Evolutionary conservation across 176 grass and related monocot genomes (phyloP).

Genomic region (Avena sativa): DNA sequence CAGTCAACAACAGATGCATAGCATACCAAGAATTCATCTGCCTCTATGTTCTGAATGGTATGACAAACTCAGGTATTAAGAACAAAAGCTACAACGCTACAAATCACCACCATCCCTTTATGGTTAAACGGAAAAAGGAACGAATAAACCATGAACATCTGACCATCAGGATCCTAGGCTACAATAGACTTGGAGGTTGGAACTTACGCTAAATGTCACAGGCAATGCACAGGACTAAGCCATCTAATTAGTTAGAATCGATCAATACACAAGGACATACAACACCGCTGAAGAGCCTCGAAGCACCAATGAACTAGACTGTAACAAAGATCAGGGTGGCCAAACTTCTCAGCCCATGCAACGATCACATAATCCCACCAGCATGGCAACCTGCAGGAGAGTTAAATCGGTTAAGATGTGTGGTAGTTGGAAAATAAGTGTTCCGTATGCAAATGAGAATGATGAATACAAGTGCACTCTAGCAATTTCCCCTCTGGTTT

Average conservation of each 20-base stretch:
- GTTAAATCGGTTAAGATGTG: background rate
- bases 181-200: constrained; percentile 21
- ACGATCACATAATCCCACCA: constrained; percentile 32
- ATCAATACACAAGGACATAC: constrained; percentile 38
- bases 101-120: background rate
- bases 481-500: background rate
- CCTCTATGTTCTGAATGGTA: background rate
- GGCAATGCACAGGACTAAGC: constrained; percentile 49
- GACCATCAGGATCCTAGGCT: constrained; percentile 53
- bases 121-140: constrained; percentile 33
- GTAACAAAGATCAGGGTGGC: constrained; percentile 20
- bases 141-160: constrained; percentile 40
- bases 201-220: constrained; percentile 47
- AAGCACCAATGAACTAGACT: constrained; percentile 45
- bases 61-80: constrained; percentile 23
- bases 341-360: constrained; percentile 30
- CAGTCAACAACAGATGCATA: constrained; percentile 23
- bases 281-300: constrained; percentile 36
- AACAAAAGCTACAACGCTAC: constrained; percentile 49
- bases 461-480: background rate
- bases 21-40: constrained; percentile 12
- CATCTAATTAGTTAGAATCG: constrained; percentile 47
- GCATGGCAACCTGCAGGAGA: constrained; percentile 44
- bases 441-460: constrained; percentile 25
- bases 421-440: background rate